Evolutionary conservation across 768 basidiomycete genomes (phyloP).

Genomic region (Rhodotorula kratochvilovae): DNA sequence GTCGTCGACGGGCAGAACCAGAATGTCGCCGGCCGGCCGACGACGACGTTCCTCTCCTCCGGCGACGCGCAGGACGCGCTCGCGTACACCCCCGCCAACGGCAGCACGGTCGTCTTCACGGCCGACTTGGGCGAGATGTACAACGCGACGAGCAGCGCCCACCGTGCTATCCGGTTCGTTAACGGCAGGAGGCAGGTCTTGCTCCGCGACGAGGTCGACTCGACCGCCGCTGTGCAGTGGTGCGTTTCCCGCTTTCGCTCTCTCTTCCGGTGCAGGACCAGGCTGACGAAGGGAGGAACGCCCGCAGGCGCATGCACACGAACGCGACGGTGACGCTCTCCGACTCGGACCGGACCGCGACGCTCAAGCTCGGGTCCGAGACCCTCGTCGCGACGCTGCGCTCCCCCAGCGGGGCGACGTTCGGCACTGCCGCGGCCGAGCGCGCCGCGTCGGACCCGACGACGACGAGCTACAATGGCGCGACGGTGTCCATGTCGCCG

Average conservation of each 20-base stretch:
- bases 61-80: constrained; percentile 70
- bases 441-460: constrained; percentile 11
- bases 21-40: constrained; percentile 60
- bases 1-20: constrained; percentile 73
- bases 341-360: constrained; percentile 62
- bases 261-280: background rate
- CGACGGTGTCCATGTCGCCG: constrained; percentile 2
- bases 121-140: constrained; percentile 74
- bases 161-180: constrained; percentile 76
- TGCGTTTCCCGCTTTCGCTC: constrained; percentile 3
- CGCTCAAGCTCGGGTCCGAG: constrained; percentile 65
- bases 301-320: constrained; percentile 84
- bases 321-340: constrained; percentile 69
- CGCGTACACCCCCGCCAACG: constrained; percentile 64
- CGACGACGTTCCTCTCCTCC: constrained; percentile 59
- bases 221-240: constrained; percentile 55
- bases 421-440: constrained; percentile 52
- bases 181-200: constrained; percentile 84
- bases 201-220: constrained; percentile 79
- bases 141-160: constrained; percentile 54
- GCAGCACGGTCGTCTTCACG: constrained; percentile 71
- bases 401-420: constrained; percentile 61
- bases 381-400: constrained; percentile 63
- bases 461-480: constrained; percentile 3
- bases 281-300: too few species aligned